A percentile compares a stretch with the other conserved stretches of the same genome.
Evolutionary conservation across 106 monocot genomes (phyloP).

Genomic region (Dendrobium officinale): DNA sequence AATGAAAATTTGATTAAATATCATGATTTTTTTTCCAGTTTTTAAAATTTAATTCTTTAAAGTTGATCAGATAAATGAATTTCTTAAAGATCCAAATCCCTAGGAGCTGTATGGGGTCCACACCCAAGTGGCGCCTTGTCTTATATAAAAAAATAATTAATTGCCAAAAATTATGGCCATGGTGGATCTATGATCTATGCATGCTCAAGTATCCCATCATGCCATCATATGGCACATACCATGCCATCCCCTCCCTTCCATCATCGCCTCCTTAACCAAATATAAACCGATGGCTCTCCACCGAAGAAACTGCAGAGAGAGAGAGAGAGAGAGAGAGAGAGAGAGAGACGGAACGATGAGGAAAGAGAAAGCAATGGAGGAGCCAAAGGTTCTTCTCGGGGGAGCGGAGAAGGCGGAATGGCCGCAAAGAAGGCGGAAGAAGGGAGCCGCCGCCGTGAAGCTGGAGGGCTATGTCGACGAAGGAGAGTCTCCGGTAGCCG

Average conservation of each 20-base stretch:
- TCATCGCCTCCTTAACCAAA: not conserved
- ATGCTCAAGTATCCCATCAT: not conserved
- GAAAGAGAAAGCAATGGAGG: not conserved
- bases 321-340: not conserved
- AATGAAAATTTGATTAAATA: no score
- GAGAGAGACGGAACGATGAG: not conserved
- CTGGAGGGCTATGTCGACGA: conserved; percentile 38
- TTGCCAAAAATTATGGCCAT: no score
- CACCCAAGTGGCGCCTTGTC: no score
- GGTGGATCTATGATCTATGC: not conserved
- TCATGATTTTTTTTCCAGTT: no score
- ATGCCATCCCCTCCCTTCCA: not conserved
- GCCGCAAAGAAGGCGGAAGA: conserved; percentile 8
- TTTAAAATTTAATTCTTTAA: no score
- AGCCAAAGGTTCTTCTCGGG: not conserved
- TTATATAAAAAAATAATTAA: no score
- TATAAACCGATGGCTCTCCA: not conserved
- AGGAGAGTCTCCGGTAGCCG: not conserved
- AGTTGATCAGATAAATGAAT: no score
- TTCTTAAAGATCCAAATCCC: no score
- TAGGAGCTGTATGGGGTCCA: no score
- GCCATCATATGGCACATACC: not conserved
- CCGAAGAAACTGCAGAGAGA: not conserved
- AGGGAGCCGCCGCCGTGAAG: conserved; percentile 13
- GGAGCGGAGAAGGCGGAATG: not conserved